These are phyloP conservation scores for Porodaedalea pini DNA, from an alignment of 1,284 basidiomycete genomes.

Conservation along the genomic window DNA sequence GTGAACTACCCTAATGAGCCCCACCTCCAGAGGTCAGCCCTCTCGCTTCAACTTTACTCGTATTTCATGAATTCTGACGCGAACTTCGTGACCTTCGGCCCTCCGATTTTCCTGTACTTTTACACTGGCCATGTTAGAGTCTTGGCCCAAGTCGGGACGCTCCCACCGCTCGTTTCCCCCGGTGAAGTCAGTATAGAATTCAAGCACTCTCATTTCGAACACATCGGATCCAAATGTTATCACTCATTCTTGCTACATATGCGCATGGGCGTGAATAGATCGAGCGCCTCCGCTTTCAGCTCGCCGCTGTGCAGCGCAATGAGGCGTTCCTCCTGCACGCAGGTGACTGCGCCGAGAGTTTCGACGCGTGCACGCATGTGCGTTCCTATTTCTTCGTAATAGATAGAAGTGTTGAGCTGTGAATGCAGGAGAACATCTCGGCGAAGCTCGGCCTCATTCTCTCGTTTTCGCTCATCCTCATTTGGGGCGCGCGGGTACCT, in stretches of 20 bases:
- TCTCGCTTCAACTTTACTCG: no score
- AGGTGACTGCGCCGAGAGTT: slow-evolving; percentile 95
- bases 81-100: background rate
- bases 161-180: slow-evolving; percentile 88
- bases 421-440: slow-evolving; percentile 81
- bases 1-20: slow-evolving; percentile 37
- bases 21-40: slow-evolving; percentile 32
- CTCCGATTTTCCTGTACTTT: no score
- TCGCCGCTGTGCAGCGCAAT: slow-evolving; percentile 78
- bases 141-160: slow-evolving; percentile 64
- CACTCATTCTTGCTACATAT: background rate
- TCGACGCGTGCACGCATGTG: slow-evolving; percentile 86
- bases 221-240: no score
- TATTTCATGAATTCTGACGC: background rate
- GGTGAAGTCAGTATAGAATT: slow-evolving; percentile 63
- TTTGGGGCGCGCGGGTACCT: slow-evolving; percentile 91
- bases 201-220: background rate
- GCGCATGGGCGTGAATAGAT: slow-evolving; percentile 51
- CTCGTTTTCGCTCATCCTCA: slow-evolving; percentile 91
- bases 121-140: slow-evolving; percentile 65
- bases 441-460: slow-evolving; percentile 93
- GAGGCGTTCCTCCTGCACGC: slow-evolving; percentile 95
- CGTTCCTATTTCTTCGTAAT: slow-evolving; percentile 29
- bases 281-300: slow-evolving; percentile 78
- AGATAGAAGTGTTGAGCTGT: no score